Base-by-base conservation (phyloP, 2,329 filamentous ascomycete species). In the Lachnellula hyalina region DNA sequence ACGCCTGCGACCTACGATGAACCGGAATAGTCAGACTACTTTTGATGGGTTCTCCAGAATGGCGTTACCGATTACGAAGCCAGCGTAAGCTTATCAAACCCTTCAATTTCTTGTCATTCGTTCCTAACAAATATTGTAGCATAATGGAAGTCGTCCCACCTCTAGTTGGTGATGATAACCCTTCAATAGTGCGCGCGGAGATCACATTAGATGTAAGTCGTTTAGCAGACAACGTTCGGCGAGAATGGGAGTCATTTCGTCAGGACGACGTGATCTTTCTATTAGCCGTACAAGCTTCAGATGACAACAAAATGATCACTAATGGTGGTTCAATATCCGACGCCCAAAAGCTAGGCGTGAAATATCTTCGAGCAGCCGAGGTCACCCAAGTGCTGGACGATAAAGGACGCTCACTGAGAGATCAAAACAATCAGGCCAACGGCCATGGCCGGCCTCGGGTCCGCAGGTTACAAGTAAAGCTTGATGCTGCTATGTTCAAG, bases 231-330 rank as follows among this genome's bases (percentile, higher is more conserved):
- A 81, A 85, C 51, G 77, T 95, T 46, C 84, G 89, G 52, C 81
- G 79, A 63, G 94, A 97, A 66, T 99, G 94, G 94, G 94, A 97
- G 64, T 83, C 85, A 4, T 77, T 99, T 38, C 85, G 89, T 35
- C 84, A 87, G 1, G 91, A 92, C 62, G 95, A 99, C 71, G 87
- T 94, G 1, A 84, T 99, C 2, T 99, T 96, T 68, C 78, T 99
- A 25, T 76, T 96, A 38, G 82, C 87, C 14, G 80, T 97, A 2
- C 82, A 91, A 62, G 80, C 85, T 4, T 74, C 80, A 5, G 73
- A 80, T 35, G 71, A 74, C 14, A 65, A 75, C 36, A 75, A 78
- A 63, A 70, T 73, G 40, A 63, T 77, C 52, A 74, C 75, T 1
- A 87, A 89, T 64, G 84, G 81, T 28, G 68, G 78, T 42, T 70